These are phyloP conservation scores for Lodderomyces margitis DNA, from an alignment of 1,139 yeast species.

Conservation along the genomic window DNA sequence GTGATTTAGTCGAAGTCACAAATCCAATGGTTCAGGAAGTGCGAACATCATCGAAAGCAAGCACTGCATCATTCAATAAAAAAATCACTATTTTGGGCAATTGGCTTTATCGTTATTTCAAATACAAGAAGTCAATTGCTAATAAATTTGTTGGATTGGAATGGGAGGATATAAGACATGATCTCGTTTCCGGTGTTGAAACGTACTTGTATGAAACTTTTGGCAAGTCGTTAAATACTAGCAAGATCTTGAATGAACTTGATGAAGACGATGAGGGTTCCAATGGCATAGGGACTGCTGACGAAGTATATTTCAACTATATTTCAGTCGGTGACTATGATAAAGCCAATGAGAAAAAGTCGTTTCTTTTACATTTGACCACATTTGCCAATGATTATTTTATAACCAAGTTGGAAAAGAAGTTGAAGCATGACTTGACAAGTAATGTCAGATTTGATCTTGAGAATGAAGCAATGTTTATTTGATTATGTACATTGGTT, in stretches of 20 bases:
- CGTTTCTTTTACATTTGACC: constrained; percentile 28
- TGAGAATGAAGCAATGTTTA: constrained; percentile 19
- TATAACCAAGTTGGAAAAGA: constrained; percentile 10
- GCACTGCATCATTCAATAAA: constrained; percentile 29
- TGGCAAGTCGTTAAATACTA: constrained; percentile 24
- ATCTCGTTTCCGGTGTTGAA: constrained; percentile 39
- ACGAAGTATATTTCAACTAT: constrained; percentile 17
- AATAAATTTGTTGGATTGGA: constrained; percentile 43
- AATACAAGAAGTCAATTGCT: constrained; percentile 37
- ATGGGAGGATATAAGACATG: constrained; percentile 47
- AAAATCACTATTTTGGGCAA: constrained; percentile 28
- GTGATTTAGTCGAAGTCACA: constrained; percentile 25
- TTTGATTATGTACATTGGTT: not conserved
- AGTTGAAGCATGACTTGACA: constrained; percentile 2
- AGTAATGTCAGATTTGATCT: constrained; percentile 26
- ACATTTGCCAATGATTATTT: constrained; percentile 30
- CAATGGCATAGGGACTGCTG: constrained; percentile 5
- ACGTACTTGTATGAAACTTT: constrained; percentile 31
- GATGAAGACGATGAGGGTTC: not conserved
- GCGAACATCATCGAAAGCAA: constrained; percentile 29
- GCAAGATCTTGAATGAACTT: not conserved
- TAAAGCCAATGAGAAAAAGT: constrained; percentile 30
- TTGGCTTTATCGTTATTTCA: constrained; percentile 40
- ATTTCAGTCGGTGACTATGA: constrained; percentile 39
- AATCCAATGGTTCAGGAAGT: constrained; percentile 31